phyloP scores from a whole-genome alignment of 2,329 filamentous ascomycete species.

The Pseudogymnoascus sp. region DNA sequence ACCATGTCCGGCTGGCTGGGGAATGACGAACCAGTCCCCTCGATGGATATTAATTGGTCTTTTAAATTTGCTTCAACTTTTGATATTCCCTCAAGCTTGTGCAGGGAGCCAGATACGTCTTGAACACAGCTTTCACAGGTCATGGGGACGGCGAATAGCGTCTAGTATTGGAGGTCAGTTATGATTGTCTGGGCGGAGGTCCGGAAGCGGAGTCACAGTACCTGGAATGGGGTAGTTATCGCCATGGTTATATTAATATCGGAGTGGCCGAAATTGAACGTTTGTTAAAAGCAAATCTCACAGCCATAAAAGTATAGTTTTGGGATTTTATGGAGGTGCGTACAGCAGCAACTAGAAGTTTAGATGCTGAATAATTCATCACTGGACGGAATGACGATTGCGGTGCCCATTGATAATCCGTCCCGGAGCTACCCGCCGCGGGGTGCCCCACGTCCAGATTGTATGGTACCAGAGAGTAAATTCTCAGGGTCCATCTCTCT shows the following conservation, averaged over 20 bases:
- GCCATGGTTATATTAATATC: constrained; percentile 21
- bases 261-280: neutral
- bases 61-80: constrained; percentile 77
- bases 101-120: constrained; percentile 71
- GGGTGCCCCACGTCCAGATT: neutral
- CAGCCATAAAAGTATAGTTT: neutral
- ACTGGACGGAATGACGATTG: constrained; percentile 2
- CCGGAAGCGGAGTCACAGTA: constrained; percentile 15
- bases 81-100: constrained; percentile 69
- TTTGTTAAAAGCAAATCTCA: neutral
- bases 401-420: neutral
- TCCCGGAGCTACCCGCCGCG: constrained; percentile 4
- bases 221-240: constrained; percentile 30
- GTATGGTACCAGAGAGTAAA: neutral
- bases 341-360: neutral
- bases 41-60: constrained; percentile 75
- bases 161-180: constrained; percentile 43
- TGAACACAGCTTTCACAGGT: constrained; percentile 85
- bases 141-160: constrained; percentile 89
- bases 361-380: constrained; percentile 10
- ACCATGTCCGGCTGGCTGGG: constrained; percentile 11
- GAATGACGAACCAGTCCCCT: constrained; percentile 62
- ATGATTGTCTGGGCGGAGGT: constrained; percentile 21
- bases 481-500: neutral
- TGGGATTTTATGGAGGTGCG: neutral